Conservation (phyloP, 2,329 filamentous ascomycete genomes). For the Phaeosphaeria sp. region DNA sequence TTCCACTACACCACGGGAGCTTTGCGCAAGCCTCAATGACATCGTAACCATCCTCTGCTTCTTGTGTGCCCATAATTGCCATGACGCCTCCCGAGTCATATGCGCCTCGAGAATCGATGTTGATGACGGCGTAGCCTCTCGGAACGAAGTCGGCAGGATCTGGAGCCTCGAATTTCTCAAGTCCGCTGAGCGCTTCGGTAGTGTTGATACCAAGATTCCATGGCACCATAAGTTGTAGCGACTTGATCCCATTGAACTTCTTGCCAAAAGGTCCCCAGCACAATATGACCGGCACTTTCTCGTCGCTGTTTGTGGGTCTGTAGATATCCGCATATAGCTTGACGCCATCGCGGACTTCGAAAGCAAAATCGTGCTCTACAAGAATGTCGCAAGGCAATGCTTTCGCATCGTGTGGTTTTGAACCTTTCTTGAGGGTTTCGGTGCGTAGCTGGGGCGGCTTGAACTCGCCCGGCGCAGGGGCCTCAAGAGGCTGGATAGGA, state of each 20-base stretch:
- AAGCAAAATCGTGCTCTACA: slow-evolving; percentile 11
- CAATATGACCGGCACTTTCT: slow-evolving; percentile 51
- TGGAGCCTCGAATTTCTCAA: slow-evolving; percentile 52
- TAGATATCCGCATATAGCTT: slow-evolving; percentile 17
- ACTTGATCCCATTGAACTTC: slow-evolving; percentile 10
- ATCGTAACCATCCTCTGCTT: slow-evolving; percentile 55
- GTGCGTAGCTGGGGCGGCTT: slow-evolving; percentile 11
- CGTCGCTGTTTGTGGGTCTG: slow-evolving; percentile 23
- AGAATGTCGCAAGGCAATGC: slow-evolving; percentile 11
- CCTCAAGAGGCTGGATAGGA: not conserved
- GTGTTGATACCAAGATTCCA: not conserved
- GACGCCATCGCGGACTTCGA: slow-evolving; percentile 15
- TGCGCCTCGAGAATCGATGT: slow-evolving; percentile 36
- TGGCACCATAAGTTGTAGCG: slow-evolving; percentile 8
- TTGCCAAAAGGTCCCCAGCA: slow-evolving; percentile 56
- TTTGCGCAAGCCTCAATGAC: slow-evolving; percentile 51
- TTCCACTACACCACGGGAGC: slow-evolving; percentile 54
- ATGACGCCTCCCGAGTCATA: slow-evolving; percentile 40
- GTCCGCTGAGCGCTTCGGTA: slow-evolving; percentile 8
- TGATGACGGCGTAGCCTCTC: slow-evolving; percentile 42
- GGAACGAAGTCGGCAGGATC: slow-evolving; percentile 47
- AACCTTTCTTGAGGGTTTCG: slow-evolving; percentile 11
- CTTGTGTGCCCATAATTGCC: slow-evolving; percentile 20
- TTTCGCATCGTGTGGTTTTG: slow-evolving; percentile 7
- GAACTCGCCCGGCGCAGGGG: not conserved